Percentiles rank a stretch among this genome's conserved stretches.
phyloP scores from a whole-genome alignment of 345 rosid species.

The Ceriops zippeliana region DNA sequence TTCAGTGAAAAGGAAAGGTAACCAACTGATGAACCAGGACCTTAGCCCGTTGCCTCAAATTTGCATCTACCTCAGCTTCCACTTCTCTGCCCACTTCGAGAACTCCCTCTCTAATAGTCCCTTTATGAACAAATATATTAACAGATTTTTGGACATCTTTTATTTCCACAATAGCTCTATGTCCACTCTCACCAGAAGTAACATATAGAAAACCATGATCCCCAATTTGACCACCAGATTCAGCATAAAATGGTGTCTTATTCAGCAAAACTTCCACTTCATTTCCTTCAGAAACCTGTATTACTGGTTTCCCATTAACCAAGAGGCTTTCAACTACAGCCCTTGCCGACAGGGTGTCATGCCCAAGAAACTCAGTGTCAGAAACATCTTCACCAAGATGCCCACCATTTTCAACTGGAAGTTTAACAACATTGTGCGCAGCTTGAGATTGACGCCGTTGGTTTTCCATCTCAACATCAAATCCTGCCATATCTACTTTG shows the following conservation, averaged over 20 bases:
- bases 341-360: slow-evolving; percentile 62
- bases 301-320: slow-evolving; percentile 75
- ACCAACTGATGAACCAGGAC: slow-evolving; percentile 34
- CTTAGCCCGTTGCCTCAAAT: slow-evolving; percentile 77
- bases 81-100: slow-evolving; percentile 89
- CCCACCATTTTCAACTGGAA: slow-evolving; percentile 56
- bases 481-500: slow-evolving; percentile 63
- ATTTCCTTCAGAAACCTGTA: slow-evolving; percentile 75
- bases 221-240: slow-evolving; percentile 94
- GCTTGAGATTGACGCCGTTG: slow-evolving; percentile 88
- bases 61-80: slow-evolving; percentile 77
- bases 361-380: slow-evolving; percentile 82
- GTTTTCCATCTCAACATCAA: slow-evolving; percentile 76
- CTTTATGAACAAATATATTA: slow-evolving; percentile 78
- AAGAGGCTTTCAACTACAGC: slow-evolving; percentile 71
- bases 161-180: slow-evolving; percentile 67
- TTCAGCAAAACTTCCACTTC: slow-evolving; percentile 81
- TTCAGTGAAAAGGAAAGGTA: slow-evolving; percentile 6
- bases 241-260: slow-evolving; percentile 93
- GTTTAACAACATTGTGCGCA: slow-evolving; percentile 80
- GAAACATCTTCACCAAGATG: slow-evolving; percentile 45
- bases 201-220: slow-evolving; percentile 73
- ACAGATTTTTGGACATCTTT: slow-evolving; percentile 78
- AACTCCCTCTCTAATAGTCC: slow-evolving; percentile 65
- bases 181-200: slow-evolving; percentile 41